phyloP scores from a whole-genome alignment of 2,329 filamentous ascomycete species.

The Achaetomium macrosporum region DNA sequence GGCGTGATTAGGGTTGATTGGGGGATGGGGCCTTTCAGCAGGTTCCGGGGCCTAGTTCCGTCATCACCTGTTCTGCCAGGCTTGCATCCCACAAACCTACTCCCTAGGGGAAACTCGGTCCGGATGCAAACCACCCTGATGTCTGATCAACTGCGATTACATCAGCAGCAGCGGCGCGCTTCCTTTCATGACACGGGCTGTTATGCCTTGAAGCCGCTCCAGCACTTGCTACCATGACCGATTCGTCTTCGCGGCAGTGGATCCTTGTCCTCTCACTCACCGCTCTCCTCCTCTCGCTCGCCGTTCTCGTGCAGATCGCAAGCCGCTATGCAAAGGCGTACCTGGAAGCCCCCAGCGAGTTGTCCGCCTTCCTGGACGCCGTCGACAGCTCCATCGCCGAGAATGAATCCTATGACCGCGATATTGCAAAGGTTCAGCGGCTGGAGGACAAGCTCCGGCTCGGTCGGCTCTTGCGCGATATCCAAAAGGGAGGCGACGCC shows the following conservation, averaged over 20 bases:
- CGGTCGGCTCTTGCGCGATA: conserved; percentile 52
- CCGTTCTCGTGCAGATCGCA: conserved; percentile 48
- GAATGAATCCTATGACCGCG: conserved; percentile 58
- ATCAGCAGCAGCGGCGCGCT: conserved; percentile 6
- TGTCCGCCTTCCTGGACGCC: conserved; percentile 52
- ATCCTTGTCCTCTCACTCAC: conserved; percentile 52
- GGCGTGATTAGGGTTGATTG: too few species aligned
- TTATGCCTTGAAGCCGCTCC: conserved; percentile 6
- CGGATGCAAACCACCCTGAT: background rate
- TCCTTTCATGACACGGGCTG: background rate
- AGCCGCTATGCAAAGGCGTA: conserved; percentile 52
- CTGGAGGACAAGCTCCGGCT: conserved; percentile 59
- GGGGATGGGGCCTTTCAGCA: background rate
- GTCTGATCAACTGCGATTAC: conserved; percentile 13
- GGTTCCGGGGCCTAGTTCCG: background rate
- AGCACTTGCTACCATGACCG: conserved; percentile 39
- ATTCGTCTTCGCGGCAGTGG: conserved; percentile 49
- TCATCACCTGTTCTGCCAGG: conserved; percentile 6
- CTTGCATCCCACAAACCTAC: conserved; percentile 1
- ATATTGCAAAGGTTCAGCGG: conserved; percentile 51
- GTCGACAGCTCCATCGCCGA: conserved; percentile 58
- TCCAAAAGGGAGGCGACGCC: conserved; percentile 55
- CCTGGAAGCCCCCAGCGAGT: conserved; percentile 51
- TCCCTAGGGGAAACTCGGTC: too few species aligned
- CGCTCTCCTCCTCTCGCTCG: conserved; percentile 50